These are phyloP conservation scores for Cordia subcordata DNA, from an alignment of 257 asterid species.

Conservation along the genomic window DNA sequence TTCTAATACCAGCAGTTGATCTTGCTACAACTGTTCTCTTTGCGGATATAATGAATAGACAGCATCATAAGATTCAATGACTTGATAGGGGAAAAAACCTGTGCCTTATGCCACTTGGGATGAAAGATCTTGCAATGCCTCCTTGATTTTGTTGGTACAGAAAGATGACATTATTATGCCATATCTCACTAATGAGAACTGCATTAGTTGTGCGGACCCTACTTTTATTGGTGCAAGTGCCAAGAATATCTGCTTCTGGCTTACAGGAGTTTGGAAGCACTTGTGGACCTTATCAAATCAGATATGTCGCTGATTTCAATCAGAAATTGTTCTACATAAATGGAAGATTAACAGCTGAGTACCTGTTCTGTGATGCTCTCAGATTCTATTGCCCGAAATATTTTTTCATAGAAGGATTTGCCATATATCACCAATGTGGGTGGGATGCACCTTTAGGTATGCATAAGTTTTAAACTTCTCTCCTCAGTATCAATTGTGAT, in stretches of 20 bases:
- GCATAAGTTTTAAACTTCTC: constrained; percentile 1
- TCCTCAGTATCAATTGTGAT: background rate
- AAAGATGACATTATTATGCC: constrained; percentile 28
- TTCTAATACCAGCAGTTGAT: background rate
- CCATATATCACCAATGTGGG: constrained; percentile 40
- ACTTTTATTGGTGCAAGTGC: constrained; percentile 40
- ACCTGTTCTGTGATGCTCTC: constrained; percentile 59
- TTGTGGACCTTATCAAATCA: constrained; percentile 53
- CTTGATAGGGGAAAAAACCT: constrained; percentile 16
- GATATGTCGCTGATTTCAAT: constrained; percentile 33
- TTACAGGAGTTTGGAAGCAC: constrained; percentile 29
- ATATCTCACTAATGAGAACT: constrained; percentile 28
- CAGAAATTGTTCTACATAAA: constrained; percentile 50
- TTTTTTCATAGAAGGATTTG: constrained; percentile 32
- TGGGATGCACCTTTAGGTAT: constrained; percentile 46
- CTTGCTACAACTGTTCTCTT: background rate
- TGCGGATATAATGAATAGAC: constrained; percentile 7
- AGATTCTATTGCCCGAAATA: constrained; percentile 27
- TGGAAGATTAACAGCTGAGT: constrained; percentile 50
- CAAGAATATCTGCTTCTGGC: constrained; percentile 37
- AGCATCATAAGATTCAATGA: constrained; percentile 14
- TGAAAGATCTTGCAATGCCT: constrained; percentile 30
- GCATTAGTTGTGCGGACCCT: constrained; percentile 29
- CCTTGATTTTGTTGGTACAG: constrained; percentile 14
- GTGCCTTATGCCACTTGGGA: constrained; percentile 24